Evolutionary conservation across 2,329 filamentous ascomycete genomes (phyloP).

Genomic region (Colletotrichum spaethianum): DNA sequence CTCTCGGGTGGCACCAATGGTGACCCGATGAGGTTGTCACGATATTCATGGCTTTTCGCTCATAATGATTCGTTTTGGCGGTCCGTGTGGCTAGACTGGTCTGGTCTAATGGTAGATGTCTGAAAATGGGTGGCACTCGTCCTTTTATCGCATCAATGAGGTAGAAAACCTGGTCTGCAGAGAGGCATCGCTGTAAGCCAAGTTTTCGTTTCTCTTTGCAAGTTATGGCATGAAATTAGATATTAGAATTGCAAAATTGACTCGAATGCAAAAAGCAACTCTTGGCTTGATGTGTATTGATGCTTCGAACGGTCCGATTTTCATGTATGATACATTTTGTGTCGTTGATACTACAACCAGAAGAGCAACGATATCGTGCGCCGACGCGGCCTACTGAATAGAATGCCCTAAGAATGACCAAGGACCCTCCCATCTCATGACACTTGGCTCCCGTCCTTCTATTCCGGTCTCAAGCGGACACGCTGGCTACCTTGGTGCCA

Average conservation of each 20-base stretch:
- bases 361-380: background rate
- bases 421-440: background rate
- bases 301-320: background rate
- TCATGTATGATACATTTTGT: background rate
- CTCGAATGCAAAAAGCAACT: conserved; percentile 7
- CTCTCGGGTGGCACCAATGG: conserved; percentile 40
- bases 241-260: conserved; percentile 37
- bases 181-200: conserved; percentile 5
- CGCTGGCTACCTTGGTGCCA: conserved; percentile 16
- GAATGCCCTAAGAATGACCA: no score
- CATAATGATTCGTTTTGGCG: conserved; percentile 41
- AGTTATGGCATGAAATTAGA: conserved; percentile 15
- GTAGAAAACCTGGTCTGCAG: conserved; percentile 18
- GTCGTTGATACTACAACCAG: background rate
- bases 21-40: conserved; percentile 42
- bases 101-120: conserved; percentile 41
- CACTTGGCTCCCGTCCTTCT: conserved; percentile 16
- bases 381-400: background rate
- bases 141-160: conserved; percentile 21
- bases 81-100: conserved; percentile 39
- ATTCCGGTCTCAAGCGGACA: background rate
- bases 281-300: background rate
- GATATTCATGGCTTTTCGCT: conserved; percentile 43
- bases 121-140: conserved; percentile 38
- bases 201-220: conserved; percentile 8